phyloP scores from a whole-genome alignment of 2,329 filamentous ascomycete species.

The Fusarium abutilonis region DNA sequence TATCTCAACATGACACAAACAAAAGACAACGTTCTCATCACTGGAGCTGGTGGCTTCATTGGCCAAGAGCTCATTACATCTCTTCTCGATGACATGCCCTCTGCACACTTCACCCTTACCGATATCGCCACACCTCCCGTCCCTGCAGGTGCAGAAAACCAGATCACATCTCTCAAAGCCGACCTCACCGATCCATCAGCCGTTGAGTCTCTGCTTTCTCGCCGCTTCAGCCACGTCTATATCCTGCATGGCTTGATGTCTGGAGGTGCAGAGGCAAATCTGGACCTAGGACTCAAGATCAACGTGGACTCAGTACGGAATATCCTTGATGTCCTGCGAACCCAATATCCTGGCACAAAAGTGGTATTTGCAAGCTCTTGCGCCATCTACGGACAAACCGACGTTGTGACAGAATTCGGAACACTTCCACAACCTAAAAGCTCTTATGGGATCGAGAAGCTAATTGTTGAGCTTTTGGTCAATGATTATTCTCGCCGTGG shows the following conservation, averaged over 20 bases:
- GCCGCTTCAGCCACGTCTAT: slow-evolving; percentile 59
- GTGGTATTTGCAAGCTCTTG: slow-evolving; percentile 69
- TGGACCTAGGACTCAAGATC: slow-evolving; percentile 63
- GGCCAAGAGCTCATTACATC: slow-evolving; percentile 69
- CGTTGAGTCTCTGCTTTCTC: slow-evolving; percentile 44
- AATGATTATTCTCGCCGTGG: slow-evolving; percentile 57
- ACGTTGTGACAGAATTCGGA: slow-evolving; percentile 30
- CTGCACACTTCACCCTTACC: slow-evolving; percentile 61
- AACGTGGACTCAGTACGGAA: slow-evolving; percentile 66
- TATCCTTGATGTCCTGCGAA: slow-evolving; percentile 62
- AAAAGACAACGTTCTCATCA: slow-evolving; percentile 62
- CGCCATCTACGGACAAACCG: slow-evolving; percentile 63
- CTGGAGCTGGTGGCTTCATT: slow-evolving; percentile 71
- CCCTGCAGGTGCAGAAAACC: slow-evolving; percentile 50
- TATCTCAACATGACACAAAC: slow-evolving; percentile 17
- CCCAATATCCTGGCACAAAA: slow-evolving; percentile 57
- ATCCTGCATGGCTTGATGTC: slow-evolving; percentile 73
- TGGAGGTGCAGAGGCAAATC: slow-evolving; percentile 67
- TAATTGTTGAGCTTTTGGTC: slow-evolving; percentile 63
- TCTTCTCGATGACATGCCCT: slow-evolving; percentile 56
- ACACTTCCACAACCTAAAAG: slow-evolving; percentile 58
- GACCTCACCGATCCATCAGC: slow-evolving; percentile 39
- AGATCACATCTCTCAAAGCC: slow-evolving; percentile 40
- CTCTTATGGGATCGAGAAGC: slow-evolving; percentile 70
- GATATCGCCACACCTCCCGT: slow-evolving; percentile 65